Percentiles rank a stretch among this genome's conserved stretches.
Conservation (phyloP, 208 protist genomes). For the Crithidia acanthocephali region DNA sequence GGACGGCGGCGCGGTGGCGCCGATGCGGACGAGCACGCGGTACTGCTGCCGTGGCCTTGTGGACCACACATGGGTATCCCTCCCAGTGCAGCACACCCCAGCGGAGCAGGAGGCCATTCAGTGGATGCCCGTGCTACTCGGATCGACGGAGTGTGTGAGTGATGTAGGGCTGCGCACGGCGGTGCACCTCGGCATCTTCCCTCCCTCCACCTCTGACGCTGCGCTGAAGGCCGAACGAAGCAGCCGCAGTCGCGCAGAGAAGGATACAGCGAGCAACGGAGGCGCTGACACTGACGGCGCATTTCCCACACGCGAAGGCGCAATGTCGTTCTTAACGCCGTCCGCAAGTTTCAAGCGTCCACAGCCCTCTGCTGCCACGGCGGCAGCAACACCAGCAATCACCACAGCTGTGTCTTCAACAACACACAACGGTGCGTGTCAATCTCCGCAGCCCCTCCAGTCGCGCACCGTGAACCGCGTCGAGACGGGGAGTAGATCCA, state of each 20-base stretch:
- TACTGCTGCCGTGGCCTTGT: conserved; percentile 59
- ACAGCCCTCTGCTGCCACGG: neutral
- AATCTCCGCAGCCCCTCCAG: neutral
- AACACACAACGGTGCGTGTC: no score
- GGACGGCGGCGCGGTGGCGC: conserved; percentile 1
- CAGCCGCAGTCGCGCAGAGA: no score
- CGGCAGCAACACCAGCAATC: neutral
- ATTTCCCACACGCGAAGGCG: conserved; percentile 39
- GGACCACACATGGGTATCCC: conserved; percentile 72
- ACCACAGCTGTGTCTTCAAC: neutral
- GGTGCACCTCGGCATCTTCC: conserved; percentile 74
- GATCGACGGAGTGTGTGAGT: conserved; percentile 66
- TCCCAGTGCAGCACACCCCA: conserved; percentile 57
- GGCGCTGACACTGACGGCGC: no score
- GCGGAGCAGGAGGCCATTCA: conserved; percentile 61
- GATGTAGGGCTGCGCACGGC: conserved; percentile 70
- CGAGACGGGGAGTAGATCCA: neutral
- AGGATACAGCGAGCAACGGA: neutral
- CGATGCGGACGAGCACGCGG: conserved; percentile 17
- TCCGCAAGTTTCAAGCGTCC: neutral
- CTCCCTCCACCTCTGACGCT: conserved; percentile 11
- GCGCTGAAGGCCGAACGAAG: neutral
- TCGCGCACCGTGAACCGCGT: neutral
- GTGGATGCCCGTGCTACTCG: conserved; percentile 76
- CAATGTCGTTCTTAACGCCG: conserved; percentile 25